Evolutionary conservation across 1,284 basidiomycete genomes (phyloP).

Genomic region (Boletus smithii): DNA sequence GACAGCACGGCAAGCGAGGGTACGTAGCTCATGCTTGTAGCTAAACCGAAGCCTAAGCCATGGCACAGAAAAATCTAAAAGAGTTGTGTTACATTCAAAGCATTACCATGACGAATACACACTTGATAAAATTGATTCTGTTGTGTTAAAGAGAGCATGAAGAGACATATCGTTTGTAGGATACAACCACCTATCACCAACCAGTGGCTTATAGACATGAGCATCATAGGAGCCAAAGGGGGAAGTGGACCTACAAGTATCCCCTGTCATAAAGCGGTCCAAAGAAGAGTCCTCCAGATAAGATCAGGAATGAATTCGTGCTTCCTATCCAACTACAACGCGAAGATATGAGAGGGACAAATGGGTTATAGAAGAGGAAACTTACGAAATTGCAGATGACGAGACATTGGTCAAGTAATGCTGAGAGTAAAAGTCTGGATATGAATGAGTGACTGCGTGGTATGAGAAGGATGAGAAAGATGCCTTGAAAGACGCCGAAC

Average conservation of each 20-base stretch:
- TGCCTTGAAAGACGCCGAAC: constrained; percentile 45
- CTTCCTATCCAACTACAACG: constrained; percentile 49
- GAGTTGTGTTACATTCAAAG: neutral
- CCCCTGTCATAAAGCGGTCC: constrained; percentile 37
- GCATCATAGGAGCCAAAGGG: neutral
- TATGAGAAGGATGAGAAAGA: neutral
- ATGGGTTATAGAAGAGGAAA: neutral
- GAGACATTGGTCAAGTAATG: constrained; percentile 35
- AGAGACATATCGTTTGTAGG: constrained; percentile 33
- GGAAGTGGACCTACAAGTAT: constrained; percentile 30
- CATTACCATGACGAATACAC: neutral
- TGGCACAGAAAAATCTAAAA: constrained; percentile 36
- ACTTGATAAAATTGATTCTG: constrained; percentile 36
- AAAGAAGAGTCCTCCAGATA: constrained; percentile 35
- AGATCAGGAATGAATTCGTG: constrained; percentile 40
- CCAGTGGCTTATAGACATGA: constrained; percentile 20
- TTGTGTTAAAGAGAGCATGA: constrained; percentile 37
- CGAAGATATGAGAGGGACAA: neutral
- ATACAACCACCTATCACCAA: constrained; percentile 27
- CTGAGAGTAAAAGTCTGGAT: constrained; percentile 35
- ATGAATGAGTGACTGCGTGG: neutral
- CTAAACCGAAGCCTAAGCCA: constrained; percentile 36
- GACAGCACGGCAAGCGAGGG: constrained; percentile 36
- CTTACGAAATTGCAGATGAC: constrained; percentile 38
- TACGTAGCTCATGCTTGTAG: constrained; percentile 34